Base-by-base conservation (phyloP, 257 asterid genomes). In the Salvia miltiorrhiza region DNA sequence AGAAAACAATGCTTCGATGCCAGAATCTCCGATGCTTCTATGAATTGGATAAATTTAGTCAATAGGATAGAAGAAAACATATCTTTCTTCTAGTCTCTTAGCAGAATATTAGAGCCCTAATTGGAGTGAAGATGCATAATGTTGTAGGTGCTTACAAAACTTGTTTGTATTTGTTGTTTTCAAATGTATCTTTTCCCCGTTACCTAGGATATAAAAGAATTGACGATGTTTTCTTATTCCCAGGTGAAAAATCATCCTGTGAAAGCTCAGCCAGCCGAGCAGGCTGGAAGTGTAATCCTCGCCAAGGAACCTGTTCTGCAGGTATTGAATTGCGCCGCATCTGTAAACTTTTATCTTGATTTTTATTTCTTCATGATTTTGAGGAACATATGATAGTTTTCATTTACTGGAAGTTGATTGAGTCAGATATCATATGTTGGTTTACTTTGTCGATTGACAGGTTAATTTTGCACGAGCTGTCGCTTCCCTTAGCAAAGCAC, bases 171-270 rank as follows among this genome's bases (percentile, higher is more conserved):
- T 7, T 11, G 11, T 21, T 52, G 58, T 4, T 6, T 2, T 30
- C 4, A 21, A 21, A 52, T 21, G n/a, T 14, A 44, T 41, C 1
- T 41, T 1, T 19, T 4, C 1, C 26, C 2, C n/a, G 9, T 19
- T 16, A 26, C 45, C 17, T 41, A 40, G 28, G n/a, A n/a, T 61
- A 9, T n/a, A 30, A 7, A 12, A 53, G 35, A 52, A 60, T 52
- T 73, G 61, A 71, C 55, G 30, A 30, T 30, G 17, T 3, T 12
- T 69, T 47, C 32, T 69, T 52, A 41, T 64, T 65, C 69, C 63
- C 63, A 94, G 99, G 91, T 94, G 5, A 90, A 89, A 82, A 84
- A 73, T 68, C 99, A 94, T 76, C 99, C 99, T 0, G 95, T 94
- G 73, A 94, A 91, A 84, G 81, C 92, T 73, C 97, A 94, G 82